A percentile compares a stretch with the other conserved stretches of the same genome.
phyloP scores from a whole-genome alignment of 306 rosid genomes.

The Acacia acuminata region DNA sequence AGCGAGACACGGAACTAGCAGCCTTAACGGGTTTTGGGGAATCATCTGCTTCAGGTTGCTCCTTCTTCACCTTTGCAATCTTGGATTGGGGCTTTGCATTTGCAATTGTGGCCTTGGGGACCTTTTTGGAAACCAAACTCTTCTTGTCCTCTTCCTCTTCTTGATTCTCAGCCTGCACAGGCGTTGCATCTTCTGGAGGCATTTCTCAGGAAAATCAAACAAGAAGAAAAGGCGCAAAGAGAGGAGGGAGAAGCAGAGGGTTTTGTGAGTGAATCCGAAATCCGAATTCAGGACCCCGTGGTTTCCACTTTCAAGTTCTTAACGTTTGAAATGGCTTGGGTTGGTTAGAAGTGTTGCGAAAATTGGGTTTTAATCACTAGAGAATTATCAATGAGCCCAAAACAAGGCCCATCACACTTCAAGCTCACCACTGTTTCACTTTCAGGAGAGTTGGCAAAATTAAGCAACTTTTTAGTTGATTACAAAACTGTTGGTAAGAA shows the following conservation, averaged over 20 bases:
- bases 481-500: too few species aligned
- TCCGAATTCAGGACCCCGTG: not conserved
- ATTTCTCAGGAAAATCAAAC: slow-evolving; percentile 27
- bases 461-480: too few species aligned
- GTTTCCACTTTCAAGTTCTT: not conserved
- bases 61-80: slow-evolving; percentile 51
- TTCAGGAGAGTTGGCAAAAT: too few species aligned
- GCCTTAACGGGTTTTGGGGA: slow-evolving; percentile 33
- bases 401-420: not conserved
- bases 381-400: not conserved
- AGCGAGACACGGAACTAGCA: slow-evolving; percentile 32
- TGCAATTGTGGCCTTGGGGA: slow-evolving; percentile 36
- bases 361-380: not conserved
- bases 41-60: slow-evolving; percentile 25
- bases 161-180: slow-evolving; percentile 35
- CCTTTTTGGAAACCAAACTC: slow-evolving; percentile 33
- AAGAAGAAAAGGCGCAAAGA: not conserved
- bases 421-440: not conserved
- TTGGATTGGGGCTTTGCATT: slow-evolving; percentile 40
- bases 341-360: not conserved
- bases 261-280: not conserved
- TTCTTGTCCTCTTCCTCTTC: slow-evolving; percentile 38
- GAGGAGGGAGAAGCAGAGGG: not conserved
- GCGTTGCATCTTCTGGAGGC: slow-evolving; percentile 60
- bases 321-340: not conserved